These are phyloP conservation scores for Ramularia endophylla DNA, from an alignment of 2,329 filamentous ascomycete species.

Conservation along the genomic window DNA sequence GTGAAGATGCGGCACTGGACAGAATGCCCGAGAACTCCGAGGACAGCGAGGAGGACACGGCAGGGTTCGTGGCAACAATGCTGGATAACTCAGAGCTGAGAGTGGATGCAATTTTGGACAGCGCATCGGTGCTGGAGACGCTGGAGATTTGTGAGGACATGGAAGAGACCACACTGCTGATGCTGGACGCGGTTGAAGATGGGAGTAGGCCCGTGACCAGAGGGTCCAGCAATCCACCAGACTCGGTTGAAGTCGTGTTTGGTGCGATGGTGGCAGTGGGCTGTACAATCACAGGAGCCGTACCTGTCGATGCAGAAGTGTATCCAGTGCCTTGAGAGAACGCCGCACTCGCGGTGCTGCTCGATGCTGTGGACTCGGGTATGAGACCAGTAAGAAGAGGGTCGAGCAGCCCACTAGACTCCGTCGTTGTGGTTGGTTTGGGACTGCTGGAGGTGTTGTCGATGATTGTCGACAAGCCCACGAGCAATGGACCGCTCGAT, in stretches of 20 bases:
- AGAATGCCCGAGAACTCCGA: slow-evolving; percentile 27
- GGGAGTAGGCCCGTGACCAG: slow-evolving; percentile 1
- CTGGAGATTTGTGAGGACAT: slow-evolving; percentile 18
- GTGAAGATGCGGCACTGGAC: slow-evolving; percentile 26
- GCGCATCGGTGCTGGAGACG: slow-evolving; percentile 16
- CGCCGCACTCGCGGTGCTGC: too few species aligned
- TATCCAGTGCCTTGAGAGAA: neutral
- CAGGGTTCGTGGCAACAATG: slow-evolving; percentile 25
- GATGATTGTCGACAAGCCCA: slow-evolving; percentile 30
- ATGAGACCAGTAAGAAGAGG: too few species aligned
- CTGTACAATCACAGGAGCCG: neutral
- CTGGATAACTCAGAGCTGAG: slow-evolving; percentile 25
- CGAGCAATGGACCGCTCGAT: slow-evolving; percentile 24
- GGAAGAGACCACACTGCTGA: slow-evolving; percentile 20
- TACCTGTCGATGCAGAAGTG: neutral
- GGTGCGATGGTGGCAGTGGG: neutral
- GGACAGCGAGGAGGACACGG: slow-evolving; percentile 22
- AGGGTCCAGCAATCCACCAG: neutral
- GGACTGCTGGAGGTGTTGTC: slow-evolving; percentile 18
- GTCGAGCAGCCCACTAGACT: neutral
- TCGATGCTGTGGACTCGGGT: neutral
- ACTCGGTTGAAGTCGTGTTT: slow-evolving; percentile 4
- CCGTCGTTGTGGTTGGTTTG: neutral
- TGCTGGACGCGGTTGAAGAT: neutral
- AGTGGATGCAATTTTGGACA: slow-evolving; percentile 27